Evolutionary conservation across 176 grass and related monocot genomes (phyloP).

Genomic region (sorghum (Sorghum bicolor)): DNA sequence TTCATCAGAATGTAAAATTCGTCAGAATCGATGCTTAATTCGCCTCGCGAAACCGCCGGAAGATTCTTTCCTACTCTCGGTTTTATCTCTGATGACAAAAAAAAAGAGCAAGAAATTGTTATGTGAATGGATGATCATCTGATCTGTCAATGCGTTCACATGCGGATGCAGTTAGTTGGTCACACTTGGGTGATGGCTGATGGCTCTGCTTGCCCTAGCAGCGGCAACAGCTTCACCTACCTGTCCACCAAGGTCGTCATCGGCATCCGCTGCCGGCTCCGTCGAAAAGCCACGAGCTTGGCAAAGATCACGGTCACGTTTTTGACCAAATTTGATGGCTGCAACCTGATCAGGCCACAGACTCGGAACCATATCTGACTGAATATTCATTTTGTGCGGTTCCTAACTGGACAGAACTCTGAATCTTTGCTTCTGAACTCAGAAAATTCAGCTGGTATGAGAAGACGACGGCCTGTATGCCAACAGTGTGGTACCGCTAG

Average conservation of each 20-base stretch:
- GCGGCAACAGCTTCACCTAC: not conserved
- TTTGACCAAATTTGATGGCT: not conserved
- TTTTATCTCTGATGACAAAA: not conserved
- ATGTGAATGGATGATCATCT: not conserved
- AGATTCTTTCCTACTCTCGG: not conserved
- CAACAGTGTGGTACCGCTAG: not conserved
- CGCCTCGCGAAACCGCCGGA: no score
- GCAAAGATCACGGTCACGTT: not conserved
- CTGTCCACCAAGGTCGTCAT: not conserved
- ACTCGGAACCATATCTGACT: not conserved
- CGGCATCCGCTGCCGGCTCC: not conserved
- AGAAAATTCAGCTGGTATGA: not conserved
- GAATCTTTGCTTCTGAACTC: not conserved
- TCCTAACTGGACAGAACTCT: not conserved
- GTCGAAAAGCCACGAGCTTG: not conserved
- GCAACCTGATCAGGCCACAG: not conserved
- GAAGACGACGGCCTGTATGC: not conserved
- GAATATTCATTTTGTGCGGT: not conserved
- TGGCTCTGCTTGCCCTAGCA: not conserved
- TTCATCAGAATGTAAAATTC: no score
- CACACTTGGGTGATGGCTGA: conserved; percentile 21
- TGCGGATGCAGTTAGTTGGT: not conserved
- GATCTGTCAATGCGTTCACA: not conserved
- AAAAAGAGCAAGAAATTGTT: not conserved
- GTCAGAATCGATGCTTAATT: no score